Base-by-base conservation (phyloP, 495 filamentous ascomycete species). In the Aspergillus biplanus region DNA sequence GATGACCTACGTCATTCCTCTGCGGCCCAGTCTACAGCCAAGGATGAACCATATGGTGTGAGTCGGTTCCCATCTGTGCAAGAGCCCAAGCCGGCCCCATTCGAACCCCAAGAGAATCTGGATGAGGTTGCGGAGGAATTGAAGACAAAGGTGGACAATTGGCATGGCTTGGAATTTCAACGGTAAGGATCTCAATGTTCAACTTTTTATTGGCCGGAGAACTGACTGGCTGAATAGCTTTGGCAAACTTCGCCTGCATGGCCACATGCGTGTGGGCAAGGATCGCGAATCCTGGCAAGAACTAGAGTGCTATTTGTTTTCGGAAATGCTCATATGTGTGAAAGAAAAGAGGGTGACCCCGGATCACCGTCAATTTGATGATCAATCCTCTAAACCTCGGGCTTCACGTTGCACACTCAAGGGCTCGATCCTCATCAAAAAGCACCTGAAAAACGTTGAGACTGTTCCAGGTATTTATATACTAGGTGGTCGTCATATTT, bases 281-380 rank as follows among this genome's bases (percentile, higher is more conserved):
- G 95, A 99, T 73, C 92, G 92, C 65, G 85, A 95, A 67, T 93
- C 95, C 12, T 99, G 95, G 95, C 95, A 99, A 79, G 96, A 99
- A 71, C 76, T 99, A 57, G 93, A 98, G 73, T 99, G 96, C 73
- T 99, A 91, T 76, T 84, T 99, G 21, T 99, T 98, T 71, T 90
- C 89, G 4, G 95, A 98, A 76, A 99, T 99, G 95, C 92, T 99
- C 56, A 99, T 99, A 65, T 99, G 95, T 73, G 92, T 98, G 62
- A 99, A 97, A 76, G 95, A 98, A 71, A 97, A 97, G 84, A 96
- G 93, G 74, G 74, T 82, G 21, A 1, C 21, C 32, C 65, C 79
- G 5, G 81, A 84, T 7, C 73, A 73, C 65, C 85, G 86, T 42
- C 84, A 85, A 32, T 79, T 78, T 31, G 79, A 83, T 34, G 85